Evolutionary conservation across 495 filamentous ascomycete species (phyloP), one percentile per base, ranked within the genome.

Genomic region (Trichoderma reesei): DNA sequence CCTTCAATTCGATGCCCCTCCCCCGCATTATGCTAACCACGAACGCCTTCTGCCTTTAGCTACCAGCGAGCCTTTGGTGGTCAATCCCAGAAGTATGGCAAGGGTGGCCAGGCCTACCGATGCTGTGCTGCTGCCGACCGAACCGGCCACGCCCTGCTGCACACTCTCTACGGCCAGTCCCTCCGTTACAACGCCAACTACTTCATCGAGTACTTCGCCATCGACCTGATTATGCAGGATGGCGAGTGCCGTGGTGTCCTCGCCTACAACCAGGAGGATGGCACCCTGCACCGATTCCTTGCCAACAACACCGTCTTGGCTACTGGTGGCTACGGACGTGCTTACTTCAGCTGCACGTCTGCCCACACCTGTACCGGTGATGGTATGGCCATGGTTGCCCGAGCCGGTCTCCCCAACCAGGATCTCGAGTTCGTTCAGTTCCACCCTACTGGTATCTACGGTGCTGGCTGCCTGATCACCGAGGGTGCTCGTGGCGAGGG

Each of bases 371-470:
- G 92, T 78, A 98, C 93, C 65, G 93, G 93, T 83, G 93, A 98
- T 72, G 93, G 93, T 76, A 96, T 93, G 89, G 94, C 92, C 66
- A 96, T 97, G 94, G 94, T 96, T 73, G 88, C 94, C 68, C 91
- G 94, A 77, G 94, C 94, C 64, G 94, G 94, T 73, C 89, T 98
- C 41, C 94, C 94, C 63, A 96, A 96, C 82, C 94, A 98, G 80
- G 94, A 98, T 84, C 83, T 98, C 71, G 94, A 98, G 78, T 98
- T 98, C 79, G 94, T 98, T 68, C 94, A 98, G 81, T 98, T 98
- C 86, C 94, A 98, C 78, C 94, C 94, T 33, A 96, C 94, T 63
- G 94, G 94, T 80, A 98, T 98, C 79, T 98, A 98, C 78, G 94
- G 94, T 75, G 94, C 94, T 67, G 94, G 94, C 68, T 96, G 93